Conservation (phyloP, 306 rosid genomes). For the Rubus idaeus region DNA sequence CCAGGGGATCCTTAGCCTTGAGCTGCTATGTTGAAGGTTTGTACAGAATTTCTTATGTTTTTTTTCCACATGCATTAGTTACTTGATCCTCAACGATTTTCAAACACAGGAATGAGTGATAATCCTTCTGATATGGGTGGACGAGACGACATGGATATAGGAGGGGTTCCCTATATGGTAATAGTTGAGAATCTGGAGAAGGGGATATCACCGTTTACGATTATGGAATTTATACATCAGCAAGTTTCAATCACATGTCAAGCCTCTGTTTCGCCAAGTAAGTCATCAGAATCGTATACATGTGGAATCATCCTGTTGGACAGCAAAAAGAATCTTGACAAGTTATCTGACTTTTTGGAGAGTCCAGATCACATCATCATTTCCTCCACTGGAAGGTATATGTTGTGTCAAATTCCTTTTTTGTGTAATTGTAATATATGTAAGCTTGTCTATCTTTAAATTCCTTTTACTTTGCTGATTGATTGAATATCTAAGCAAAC, state of each 20-base stretch:
- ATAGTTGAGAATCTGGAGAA: slow-evolving; percentile 68
- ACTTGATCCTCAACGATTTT: neutral
- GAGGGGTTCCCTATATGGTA: slow-evolving; percentile 48
- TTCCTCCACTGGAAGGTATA: slow-evolving; percentile 73
- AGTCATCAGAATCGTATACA: slow-evolving; percentile 39
- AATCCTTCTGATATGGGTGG: slow-evolving; percentile 4
- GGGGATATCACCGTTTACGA: slow-evolving; percentile 38
- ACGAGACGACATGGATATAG: slow-evolving; percentile 38
- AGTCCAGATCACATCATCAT: slow-evolving; percentile 50
- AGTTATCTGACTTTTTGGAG: slow-evolving; percentile 49
- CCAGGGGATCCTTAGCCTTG: neutral
- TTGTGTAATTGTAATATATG: neutral
- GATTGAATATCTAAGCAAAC: neutral
- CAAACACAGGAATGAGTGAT: slow-evolving; percentile 26
- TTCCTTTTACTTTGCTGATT: neutral
- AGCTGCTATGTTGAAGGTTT: slow-evolving; percentile 27
- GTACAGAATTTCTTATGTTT: slow-evolving; percentile 1
- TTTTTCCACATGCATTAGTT: neutral
- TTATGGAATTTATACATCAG: slow-evolving; percentile 46
- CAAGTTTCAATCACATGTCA: slow-evolving; percentile 46
- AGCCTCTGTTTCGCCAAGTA: slow-evolving; percentile 52
- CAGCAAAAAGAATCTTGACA: slow-evolving; percentile 38
- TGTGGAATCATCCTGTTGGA: slow-evolving; percentile 50
- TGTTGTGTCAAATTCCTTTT: neutral
- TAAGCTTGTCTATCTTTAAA: neutral